Evolutionary conservation across 2,329 filamentous ascomycete species (phyloP).

Genomic region (Ceratocystis cacaofunesta): DNA sequence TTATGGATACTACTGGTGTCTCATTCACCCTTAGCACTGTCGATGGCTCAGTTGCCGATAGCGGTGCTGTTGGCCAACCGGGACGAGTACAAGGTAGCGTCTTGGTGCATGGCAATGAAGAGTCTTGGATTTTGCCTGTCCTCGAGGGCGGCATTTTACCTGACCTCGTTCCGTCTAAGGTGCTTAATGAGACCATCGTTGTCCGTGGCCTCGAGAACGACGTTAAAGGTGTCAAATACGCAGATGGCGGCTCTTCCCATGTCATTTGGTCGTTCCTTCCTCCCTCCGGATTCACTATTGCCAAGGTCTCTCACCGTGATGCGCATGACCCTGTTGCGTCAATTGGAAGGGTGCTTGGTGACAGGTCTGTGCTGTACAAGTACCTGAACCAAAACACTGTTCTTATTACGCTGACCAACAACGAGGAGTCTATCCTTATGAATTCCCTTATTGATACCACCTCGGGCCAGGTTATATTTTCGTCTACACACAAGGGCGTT

Average conservation of each 20-base stretch:
- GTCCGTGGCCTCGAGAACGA: conserved; percentile 34
- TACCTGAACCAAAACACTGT: conserved; percentile 82
- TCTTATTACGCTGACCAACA: conserved; percentile 55
- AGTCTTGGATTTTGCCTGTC: conserved; percentile 40
- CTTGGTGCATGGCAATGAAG: conserved; percentile 36
- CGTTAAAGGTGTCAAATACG: conserved; percentile 42
- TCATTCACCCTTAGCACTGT: conserved; percentile 40
- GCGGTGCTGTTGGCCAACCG: conserved; percentile 26
- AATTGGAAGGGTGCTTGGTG: conserved; percentile 82
- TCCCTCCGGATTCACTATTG: conserved; percentile 49
- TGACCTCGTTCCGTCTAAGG: conserved; percentile 31
- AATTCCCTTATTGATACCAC: conserved; percentile 75
- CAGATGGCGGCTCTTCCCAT: conserved; percentile 28
- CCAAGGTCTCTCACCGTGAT: conserved; percentile 52
- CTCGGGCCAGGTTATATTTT: conserved; percentile 65
- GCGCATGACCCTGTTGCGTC: conserved; percentile 79
- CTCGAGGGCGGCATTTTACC: conserved; percentile 35
- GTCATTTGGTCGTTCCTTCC: conserved; percentile 60
- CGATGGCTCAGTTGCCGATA: conserved; percentile 37
- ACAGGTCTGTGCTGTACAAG: conserved; percentile 92
- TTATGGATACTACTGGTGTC: conserved; percentile 47
- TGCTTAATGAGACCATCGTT: conserved; percentile 40
- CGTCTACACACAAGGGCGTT: conserved; percentile 54
- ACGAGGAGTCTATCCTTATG: conserved; percentile 43
- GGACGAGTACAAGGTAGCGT: conserved; percentile 31